These are phyloP conservation scores for Curvularia verruculosa DNA, from an alignment of 2,329 filamentous ascomycete genomes.

Conservation along the genomic window DNA sequence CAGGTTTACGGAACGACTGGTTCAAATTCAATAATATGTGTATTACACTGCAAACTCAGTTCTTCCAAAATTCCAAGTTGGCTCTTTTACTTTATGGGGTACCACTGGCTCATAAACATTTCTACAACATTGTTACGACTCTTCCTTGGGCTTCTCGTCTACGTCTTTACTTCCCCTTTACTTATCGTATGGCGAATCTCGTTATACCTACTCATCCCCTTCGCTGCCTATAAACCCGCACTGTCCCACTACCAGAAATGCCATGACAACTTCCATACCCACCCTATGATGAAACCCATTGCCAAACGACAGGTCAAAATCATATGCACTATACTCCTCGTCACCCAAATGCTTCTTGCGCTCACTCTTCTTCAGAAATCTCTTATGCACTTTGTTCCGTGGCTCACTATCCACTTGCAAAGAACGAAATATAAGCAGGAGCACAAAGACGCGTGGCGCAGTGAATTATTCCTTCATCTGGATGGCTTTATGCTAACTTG, in stretches of 20 bases:
- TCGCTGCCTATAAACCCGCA: background rate
- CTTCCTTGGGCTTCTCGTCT: background rate
- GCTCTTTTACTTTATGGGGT: background rate
- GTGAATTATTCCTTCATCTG: constrained; percentile 6
- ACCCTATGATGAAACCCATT: background rate
- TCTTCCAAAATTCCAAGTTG: background rate
- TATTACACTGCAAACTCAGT: background rate
- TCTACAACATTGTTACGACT: background rate
- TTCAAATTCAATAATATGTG: no score
- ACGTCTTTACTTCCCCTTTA: constrained; percentile 5
- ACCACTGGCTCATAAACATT: background rate
- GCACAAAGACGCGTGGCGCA: background rate
- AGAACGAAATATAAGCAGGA: background rate
- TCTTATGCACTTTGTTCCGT: constrained; percentile 5
- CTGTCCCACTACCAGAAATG: background rate
- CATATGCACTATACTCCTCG: background rate
- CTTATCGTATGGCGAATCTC: constrained; percentile 8
- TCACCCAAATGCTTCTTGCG: constrained; percentile 4
- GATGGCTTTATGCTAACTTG: constrained; percentile 5
- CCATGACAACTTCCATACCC: background rate
- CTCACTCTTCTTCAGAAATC: constrained; percentile 7
- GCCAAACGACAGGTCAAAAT: background rate
- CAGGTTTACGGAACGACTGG: no score
- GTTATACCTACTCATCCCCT: constrained; percentile 2
- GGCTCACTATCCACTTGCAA: background rate